These are phyloP conservation scores for Wickerhamiella occidentalis DNA, from an alignment of 805 yeast species.

Conservation along the genomic window DNA sequence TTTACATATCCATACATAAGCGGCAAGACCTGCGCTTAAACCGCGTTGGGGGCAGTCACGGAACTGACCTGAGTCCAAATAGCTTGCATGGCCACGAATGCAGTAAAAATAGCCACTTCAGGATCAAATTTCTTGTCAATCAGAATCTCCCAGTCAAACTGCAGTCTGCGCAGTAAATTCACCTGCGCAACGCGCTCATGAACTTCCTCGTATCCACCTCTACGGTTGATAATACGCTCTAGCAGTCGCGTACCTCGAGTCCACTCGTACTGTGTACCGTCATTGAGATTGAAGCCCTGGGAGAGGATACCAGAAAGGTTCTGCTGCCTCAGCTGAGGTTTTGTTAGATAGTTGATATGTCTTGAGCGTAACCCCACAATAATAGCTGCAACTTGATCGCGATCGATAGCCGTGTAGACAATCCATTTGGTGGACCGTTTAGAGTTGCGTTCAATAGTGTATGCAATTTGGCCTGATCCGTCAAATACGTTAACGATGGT, in stretches of 20 bases:
- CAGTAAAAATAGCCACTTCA: slow-evolving; percentile 46
- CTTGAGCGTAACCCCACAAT: slow-evolving; percentile 21
- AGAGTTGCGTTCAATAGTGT: slow-evolving; percentile 41
- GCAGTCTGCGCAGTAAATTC: slow-evolving; percentile 44
- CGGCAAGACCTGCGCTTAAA: background rate
- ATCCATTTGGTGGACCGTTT: slow-evolving; percentile 42
- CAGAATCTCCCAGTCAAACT: slow-evolving; percentile 46
- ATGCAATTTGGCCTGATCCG: slow-evolving; percentile 34
- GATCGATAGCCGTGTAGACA: slow-evolving; percentile 35
- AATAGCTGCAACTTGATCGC: slow-evolving; percentile 40
- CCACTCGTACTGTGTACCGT: slow-evolving; percentile 49
- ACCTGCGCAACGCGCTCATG: slow-evolving; percentile 45
- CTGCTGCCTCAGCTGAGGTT: slow-evolving; percentile 7
- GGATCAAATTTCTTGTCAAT: slow-evolving; percentile 39
- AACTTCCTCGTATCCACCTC: slow-evolving; percentile 43
- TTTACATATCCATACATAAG: too few species aligned
- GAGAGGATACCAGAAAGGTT: slow-evolving; percentile 4
- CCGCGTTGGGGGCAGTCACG: slow-evolving; percentile 32
- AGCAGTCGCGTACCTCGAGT: slow-evolving; percentile 39
- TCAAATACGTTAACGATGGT: slow-evolving; percentile 41
- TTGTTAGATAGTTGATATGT: slow-evolving; percentile 5
- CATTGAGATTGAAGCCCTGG: slow-evolving; percentile 34
- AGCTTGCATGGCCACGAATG: slow-evolving; percentile 49
- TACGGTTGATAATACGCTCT: slow-evolving; percentile 38
- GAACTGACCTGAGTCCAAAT: slow-evolving; percentile 50